phyloP scores from a whole-genome alignment of 345 rosid genomes.

The Balakata baccata region DNA sequence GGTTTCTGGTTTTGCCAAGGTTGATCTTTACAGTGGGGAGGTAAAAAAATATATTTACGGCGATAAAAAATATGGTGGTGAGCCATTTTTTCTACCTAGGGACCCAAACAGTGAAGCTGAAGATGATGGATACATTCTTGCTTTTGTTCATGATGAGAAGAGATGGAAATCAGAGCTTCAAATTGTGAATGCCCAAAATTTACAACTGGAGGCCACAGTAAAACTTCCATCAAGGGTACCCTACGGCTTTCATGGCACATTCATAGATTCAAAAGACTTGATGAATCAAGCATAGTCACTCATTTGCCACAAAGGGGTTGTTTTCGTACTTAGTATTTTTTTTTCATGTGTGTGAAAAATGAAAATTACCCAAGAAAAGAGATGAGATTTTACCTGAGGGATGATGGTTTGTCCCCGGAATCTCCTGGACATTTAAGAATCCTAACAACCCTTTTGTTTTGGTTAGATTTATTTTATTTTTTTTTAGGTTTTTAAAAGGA shows the following conservation, averaged over 20 bases:
- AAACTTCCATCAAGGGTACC: conserved; percentile 89
- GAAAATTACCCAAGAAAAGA: background rate
- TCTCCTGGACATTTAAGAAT: conserved; percentile 18
- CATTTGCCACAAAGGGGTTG: no score
- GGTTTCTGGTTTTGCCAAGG: conserved; percentile 85
- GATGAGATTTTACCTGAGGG: conserved; percentile 47
- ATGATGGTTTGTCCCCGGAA: conserved; percentile 45
- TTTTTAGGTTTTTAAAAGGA: conserved; percentile 12
- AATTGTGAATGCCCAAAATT: conserved; percentile 62
- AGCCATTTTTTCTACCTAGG: conserved; percentile 70
- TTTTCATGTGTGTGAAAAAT: background rate
- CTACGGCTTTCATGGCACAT: conserved; percentile 94
- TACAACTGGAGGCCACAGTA: conserved; percentile 64
- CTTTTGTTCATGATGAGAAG: conserved; percentile 83
- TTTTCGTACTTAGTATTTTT: no score
- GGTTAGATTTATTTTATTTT: background rate
- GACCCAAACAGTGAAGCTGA: conserved; percentile 41
- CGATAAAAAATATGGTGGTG: conserved; percentile 69
- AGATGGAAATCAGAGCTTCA: conserved; percentile 76
- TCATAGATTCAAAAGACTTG: conserved; percentile 60
- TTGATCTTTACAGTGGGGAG: conserved; percentile 71
- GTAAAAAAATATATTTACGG: conserved; percentile 63
- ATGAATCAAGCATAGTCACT: conserved; percentile 53
- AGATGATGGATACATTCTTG: conserved; percentile 77
- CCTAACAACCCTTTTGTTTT: conserved; percentile 14